Conservation (phyloP, 2,329 filamentous ascomycete species). For the Pseudophaeomoniella oleicola region DNA sequence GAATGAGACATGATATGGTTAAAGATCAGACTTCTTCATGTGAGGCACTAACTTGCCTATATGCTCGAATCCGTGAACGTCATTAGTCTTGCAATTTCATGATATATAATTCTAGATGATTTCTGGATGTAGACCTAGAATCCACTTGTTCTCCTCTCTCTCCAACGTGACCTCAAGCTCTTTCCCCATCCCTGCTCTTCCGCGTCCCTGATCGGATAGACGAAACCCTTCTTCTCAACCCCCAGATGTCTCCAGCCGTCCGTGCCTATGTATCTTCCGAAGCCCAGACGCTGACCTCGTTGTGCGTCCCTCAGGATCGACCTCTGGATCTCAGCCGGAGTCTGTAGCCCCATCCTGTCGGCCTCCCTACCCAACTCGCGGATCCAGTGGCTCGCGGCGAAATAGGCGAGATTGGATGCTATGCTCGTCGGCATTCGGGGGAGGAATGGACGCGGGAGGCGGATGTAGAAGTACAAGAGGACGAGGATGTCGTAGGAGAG, state of each 20-base stretch:
- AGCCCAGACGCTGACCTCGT: too few relatives aligned
- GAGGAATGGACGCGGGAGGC: slow-evolving; percentile 27
- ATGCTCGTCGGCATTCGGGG: slow-evolving; percentile 38
- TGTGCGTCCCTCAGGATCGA: slow-evolving; percentile 2
- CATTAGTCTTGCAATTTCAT: too few relatives aligned
- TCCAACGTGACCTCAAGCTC: too few relatives aligned
- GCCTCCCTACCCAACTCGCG: slow-evolving; percentile 16
- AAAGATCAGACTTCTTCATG: too few relatives aligned
- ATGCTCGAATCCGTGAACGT: too few relatives aligned
- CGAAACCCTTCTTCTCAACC: slow-evolving; percentile 34
- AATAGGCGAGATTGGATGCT: slow-evolving; percentile 31
- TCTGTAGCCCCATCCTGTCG: slow-evolving; percentile 7
- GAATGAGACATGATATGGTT: too few relatives aligned
- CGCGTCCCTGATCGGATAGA: slow-evolving; percentile 10
- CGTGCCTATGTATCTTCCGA: slow-evolving; percentile 33
- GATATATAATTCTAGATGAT: too few relatives aligned
- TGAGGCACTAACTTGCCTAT: too few relatives aligned
- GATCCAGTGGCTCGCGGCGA: slow-evolving; percentile 32
- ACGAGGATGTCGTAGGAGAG: slow-evolving; percentile 29
- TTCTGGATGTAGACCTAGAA: too few relatives aligned
- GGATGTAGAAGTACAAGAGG: slow-evolving; percentile 27
- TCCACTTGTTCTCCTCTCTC: too few relatives aligned
- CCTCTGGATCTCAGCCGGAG: slow-evolving; percentile 9
- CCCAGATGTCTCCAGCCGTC: slow-evolving; percentile 36
- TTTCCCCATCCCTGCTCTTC: slow-evolving; percentile 1